Evolutionary conservation across 2,329 filamentous ascomycete genomes (phyloP), one percentile per base, ranked within the genome.

Genomic region (Arthroderma sp.): DNA sequence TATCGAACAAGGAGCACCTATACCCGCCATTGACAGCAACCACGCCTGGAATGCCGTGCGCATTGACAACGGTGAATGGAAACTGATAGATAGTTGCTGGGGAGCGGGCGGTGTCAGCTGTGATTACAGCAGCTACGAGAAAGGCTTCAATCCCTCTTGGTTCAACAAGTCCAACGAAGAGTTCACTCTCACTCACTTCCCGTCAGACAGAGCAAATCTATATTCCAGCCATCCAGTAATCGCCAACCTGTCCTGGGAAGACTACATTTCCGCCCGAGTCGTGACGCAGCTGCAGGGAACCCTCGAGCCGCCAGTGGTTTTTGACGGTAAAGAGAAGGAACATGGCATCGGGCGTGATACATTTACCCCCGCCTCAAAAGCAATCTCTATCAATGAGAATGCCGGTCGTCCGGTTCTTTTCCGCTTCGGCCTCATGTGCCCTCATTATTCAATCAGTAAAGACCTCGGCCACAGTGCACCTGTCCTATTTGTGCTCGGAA

Each of bases 31-130:
- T 15, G 68, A 80, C 43, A 66, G 75, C 0, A 71, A 77, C 1
- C 89, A 96, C 62, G 89, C 91, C 0, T 95, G 91, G 91, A 95
- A 94, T 57, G 88, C 84, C 0, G 85, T 95, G 5, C 75, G 78
- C 42, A 86, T 96, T 47, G 89, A 96, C 55, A 76, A 80, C 28
- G 85, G 85, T 2, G 76, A 79, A 51, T 96, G 89, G 89, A 94
- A 95, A 63, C 73, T 96, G 1, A 67, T 96, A 40, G 91, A 98
- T 57, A 65, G 83, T 0, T 96, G 89, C 59, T 98, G 91, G 91
- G 91, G 91, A 34, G 85, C 89, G 0, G 89, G 89, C 1, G 70
- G 77, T 49, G 64, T 94, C 6, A 63, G 70, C 37, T 69, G 67
- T 1, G 48, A 61, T 57, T 70, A 68, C 10, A 64, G 73, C 46